Percentiles rank a stretch among this genome's conserved stretches.
Evolutionary conservation across 2,329 filamentous ascomycete genomes (phyloP).

Genomic region (Byssoonygena ceratinophila): DNA sequence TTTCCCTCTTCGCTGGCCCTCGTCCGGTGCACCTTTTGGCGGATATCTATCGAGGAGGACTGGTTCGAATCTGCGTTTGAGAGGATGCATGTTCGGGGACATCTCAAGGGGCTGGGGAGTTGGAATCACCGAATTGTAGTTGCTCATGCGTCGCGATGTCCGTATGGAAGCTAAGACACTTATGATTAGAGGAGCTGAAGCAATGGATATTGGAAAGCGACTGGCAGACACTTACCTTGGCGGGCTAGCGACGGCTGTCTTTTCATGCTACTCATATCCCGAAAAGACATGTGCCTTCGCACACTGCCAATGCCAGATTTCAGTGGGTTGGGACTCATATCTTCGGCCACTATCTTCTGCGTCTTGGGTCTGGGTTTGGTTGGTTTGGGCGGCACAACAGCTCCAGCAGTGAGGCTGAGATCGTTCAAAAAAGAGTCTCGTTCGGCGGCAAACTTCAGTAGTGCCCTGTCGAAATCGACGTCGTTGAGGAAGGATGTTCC

Average conservation of each 20-base stretch:
- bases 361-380: conserved; percentile 69
- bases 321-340: conserved; percentile 42
- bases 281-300: conserved; percentile 79
- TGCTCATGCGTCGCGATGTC: conserved; percentile 80
- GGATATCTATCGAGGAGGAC: conserved; percentile 94
- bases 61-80: conserved; percentile 88
- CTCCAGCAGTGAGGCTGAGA: conserved; percentile 75
- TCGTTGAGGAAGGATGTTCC: conserved; percentile 46
- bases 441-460: conserved; percentile 92
- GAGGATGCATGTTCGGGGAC: conserved; percentile 86
- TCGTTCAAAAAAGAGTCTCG: conserved; percentile 89
- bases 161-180: conserved; percentile 51
- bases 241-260: conserved; percentile 68
- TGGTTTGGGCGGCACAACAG: conserved; percentile 49
- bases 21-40: conserved; percentile 68
- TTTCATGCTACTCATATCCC: conserved; percentile 91
- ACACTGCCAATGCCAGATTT: conserved; percentile 69
- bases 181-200: conserved; percentile 8
- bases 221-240: conserved; percentile 49
- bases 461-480: conserved; percentile 85
- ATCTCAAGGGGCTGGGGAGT: conserved; percentile 80
- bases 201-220: neutral
- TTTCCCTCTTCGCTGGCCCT: conserved; percentile 64
- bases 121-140: conserved; percentile 97
- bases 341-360: conserved; percentile 70